Base-by-base conservation (phyloP, 441 rosid species). In the Jatropha podagrica region DNA sequence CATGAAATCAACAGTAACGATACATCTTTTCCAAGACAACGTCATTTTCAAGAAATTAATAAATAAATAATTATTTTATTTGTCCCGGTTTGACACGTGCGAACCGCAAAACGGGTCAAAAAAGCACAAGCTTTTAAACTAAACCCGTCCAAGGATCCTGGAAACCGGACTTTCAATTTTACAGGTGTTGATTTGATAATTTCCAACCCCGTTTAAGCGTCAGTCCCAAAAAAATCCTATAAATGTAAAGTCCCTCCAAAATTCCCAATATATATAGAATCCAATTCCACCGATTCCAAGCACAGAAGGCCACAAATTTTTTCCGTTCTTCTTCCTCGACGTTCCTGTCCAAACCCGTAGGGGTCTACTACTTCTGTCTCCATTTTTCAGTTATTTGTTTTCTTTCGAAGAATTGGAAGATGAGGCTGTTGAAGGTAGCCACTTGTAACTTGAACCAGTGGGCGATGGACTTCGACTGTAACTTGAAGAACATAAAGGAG, bases 391-490 rank as follows among this genome's bases (percentile, higher is more conserved):
- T 37, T 12, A 54, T 37, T 41, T 40, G 17, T 8, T 59, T 42
- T 5, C 0, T 14, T 59, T 44, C 20, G 4, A 37, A 46, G 68
- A 14, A 60, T 8, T 61, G 0, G 59, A 48, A 79, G 76, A 95
- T 93, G 99, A 93, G 99, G 88, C 83, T 95, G 73, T 76, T 93
- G 85, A 93, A 85, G 77, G 90, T 91, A 1, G 97, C 97, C 0
- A 90, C 97, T 23, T 93, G 99, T 80, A 95, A 93, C 83, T 71
- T 93, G 84, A 95, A 93, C 85, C 96, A 95, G 81, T 93, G 99
- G 99, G 95, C 99, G 0, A 90, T 93, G 98, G 99, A 95, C 51
- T 95, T 93, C 68, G 93, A 90, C 17, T 85, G 85, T 82, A 93
- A 95, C 73, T 69, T 90, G 84, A 88, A 85, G 76, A 87, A 93